Percentiles rank a stretch among this genome's conserved stretches.
Evolutionary conservation across 2,329 filamentous ascomycete genomes (phyloP).

Genomic region (Apiospora marii): DNA sequence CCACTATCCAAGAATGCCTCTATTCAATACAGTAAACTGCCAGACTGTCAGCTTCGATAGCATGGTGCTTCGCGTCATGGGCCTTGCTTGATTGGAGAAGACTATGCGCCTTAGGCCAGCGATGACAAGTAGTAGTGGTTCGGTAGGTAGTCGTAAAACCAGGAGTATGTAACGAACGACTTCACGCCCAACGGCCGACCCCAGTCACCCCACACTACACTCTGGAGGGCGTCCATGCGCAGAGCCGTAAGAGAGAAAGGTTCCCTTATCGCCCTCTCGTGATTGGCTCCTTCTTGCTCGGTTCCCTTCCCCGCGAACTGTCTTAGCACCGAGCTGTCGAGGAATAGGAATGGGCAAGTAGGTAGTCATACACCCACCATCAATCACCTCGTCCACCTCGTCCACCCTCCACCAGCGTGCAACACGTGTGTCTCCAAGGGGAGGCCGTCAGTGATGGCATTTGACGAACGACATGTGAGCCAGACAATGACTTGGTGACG

Average conservation of each 20-base stretch:
- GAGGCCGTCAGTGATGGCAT: background rate
- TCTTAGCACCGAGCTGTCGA: background rate
- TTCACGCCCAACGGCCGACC: background rate
- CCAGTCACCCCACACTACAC: background rate
- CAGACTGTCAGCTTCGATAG: background rate
- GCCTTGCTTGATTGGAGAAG: background rate
- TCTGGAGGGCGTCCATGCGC: background rate
- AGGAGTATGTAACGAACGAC: background rate
- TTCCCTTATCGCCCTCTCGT: background rate
- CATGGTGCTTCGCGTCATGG: background rate
- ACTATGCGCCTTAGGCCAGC: background rate
- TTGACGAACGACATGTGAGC: background rate
- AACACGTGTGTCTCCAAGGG: constrained; percentile 10
- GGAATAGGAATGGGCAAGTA: constrained; percentile 5
- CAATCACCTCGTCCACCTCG: background rate
- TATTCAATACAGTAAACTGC: background rate
- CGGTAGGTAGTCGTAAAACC: too few species aligned
- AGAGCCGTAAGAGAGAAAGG: background rate
- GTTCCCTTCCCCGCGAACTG: background rate
- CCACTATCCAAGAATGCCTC: background rate
- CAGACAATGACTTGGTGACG: background rate
- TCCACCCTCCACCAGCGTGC: background rate
- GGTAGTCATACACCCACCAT: constrained; percentile 8
- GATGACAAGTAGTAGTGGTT: background rate
- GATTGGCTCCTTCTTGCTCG: constrained; percentile 3